A percentile compares a stretch with the other conserved stretches of the same genome.
These are phyloP conservation scores for Harringtonia aguacate DNA, from an alignment of 2,329 filamentous ascomycete genomes.

Conservation along the genomic window DNA sequence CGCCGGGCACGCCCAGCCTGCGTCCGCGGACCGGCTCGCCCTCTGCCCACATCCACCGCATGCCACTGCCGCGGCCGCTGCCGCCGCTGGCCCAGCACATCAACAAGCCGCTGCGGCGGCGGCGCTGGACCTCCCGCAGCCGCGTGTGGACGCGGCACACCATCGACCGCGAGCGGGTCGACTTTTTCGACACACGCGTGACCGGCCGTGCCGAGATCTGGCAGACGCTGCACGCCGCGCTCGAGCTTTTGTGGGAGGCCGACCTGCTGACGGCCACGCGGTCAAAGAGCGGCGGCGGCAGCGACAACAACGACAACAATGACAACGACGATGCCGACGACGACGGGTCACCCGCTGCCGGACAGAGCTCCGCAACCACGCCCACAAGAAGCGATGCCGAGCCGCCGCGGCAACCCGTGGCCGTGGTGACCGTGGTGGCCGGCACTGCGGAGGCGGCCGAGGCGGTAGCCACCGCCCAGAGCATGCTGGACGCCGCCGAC, in stretches of 20 bases:
- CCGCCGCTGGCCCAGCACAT: slow-evolving; percentile 51
- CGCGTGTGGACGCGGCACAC: slow-evolving; percentile 59
- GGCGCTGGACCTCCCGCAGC: slow-evolving; percentile 53
- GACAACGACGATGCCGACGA: too few relatives aligned
- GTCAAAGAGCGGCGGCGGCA: too few relatives aligned
- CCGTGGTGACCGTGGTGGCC: slow-evolving; percentile 18
- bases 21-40: not conserved
- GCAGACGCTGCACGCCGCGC: slow-evolving; percentile 59
- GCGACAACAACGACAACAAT: too few relatives aligned
- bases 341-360: too few relatives aligned
- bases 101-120: slow-evolving; percentile 56
- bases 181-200: slow-evolving; percentile 87
- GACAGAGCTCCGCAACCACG: too few relatives aligned
- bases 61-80: slow-evolving; percentile 19
- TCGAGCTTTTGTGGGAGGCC: slow-evolving; percentile 56
- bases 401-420: not conserved
- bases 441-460: slow-evolving; percentile 22
- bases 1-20: not conserved
- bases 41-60: not conserved
- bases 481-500: slow-evolving; percentile 67
- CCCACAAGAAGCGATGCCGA: too few relatives aligned
- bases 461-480: slow-evolving; percentile 60
- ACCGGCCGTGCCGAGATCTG: slow-evolving; percentile 70
- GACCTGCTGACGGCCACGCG: slow-evolving; percentile 3
- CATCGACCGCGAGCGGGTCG: slow-evolving; percentile 60